Percentiles rank a stretch among this genome's conserved stretches.
phyloP scores from a whole-genome alignment of 1,139 yeast species.

The Pichia sp. region DNA sequence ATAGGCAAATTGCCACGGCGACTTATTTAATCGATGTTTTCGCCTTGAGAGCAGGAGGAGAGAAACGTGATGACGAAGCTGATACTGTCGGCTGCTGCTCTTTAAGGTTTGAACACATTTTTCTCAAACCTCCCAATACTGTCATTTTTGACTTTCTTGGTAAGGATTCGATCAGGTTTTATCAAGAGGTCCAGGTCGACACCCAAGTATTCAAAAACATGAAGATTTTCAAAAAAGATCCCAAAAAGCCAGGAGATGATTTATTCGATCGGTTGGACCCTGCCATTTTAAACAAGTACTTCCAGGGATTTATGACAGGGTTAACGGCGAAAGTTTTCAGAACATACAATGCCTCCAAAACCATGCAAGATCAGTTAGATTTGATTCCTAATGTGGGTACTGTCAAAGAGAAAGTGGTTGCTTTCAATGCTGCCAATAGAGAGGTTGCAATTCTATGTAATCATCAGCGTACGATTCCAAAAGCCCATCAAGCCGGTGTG shows the following conservation, averaged over 20 bases:
- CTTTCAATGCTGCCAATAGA: constrained; percentile 91
- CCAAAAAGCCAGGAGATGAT: constrained; percentile 89
- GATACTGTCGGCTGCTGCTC: constrained; percentile 99
- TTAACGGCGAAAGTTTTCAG: constrained; percentile 96
- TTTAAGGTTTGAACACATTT: constrained; percentile 81
- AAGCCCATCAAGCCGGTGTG: constrained; percentile 75
- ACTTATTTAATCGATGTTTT: constrained; percentile 90
- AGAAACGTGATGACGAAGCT: constrained; percentile 94
- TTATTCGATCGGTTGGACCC: constrained; percentile 90
- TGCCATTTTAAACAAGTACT: constrained; percentile 72
- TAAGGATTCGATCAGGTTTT: constrained; percentile 89
- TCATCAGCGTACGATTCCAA: constrained; percentile 91
- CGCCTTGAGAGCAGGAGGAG: constrained; percentile 98
- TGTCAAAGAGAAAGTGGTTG: constrained; percentile 79
- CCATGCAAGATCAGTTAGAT: constrained; percentile 93
- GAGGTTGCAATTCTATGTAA: constrained; percentile 94
- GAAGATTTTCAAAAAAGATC: constrained; percentile 78
- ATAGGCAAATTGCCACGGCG: constrained; percentile 91
- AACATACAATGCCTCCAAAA: constrained; percentile 93
- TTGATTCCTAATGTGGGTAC: constrained; percentile 80
- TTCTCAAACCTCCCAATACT: constrained; percentile 77
- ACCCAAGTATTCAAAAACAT: constrained; percentile 85
- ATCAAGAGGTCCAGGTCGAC: constrained; percentile 90
- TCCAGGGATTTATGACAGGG: constrained; percentile 89
- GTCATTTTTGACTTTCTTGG: constrained; percentile 94